Percentiles rank a stretch among this genome's conserved stretches.
phyloP scores from a whole-genome alignment of 768 basidiomycete species.

The Coprinopsis strossmayeri region DNA sequence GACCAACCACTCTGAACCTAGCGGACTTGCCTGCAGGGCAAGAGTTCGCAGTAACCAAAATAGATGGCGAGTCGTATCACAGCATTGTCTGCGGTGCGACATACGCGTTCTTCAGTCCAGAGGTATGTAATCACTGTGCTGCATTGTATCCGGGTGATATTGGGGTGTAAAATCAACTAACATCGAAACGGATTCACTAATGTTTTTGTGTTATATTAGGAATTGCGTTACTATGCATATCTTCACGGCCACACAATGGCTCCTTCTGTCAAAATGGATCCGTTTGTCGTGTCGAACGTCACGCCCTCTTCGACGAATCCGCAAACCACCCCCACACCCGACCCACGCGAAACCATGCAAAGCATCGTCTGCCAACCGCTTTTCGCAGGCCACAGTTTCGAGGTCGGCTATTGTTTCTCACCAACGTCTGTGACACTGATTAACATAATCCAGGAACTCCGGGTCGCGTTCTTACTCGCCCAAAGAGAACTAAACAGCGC shows the following conservation, averaged over 20 bases:
- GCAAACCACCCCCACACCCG: neutral
- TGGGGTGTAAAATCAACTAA: no score
- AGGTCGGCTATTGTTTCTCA: constrained; percentile 7
- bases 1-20: constrained; percentile 5
- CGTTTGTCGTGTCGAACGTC: constrained; percentile 6
- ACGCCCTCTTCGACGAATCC: neutral
- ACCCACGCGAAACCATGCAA: constrained; percentile 8
- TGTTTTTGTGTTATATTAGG: constrained; percentile 1
- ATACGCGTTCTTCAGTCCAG: constrained; percentile 13
- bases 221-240: constrained; percentile 13
- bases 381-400: constrained; percentile 14
- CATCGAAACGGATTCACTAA: neutral
- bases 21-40: constrained; percentile 10
- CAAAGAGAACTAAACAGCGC: constrained; percentile 13
- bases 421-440: neutral
- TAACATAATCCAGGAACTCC: constrained; percentile 11
- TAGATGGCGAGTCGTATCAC: constrained; percentile 11
- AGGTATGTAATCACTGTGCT: constrained; percentile 7
- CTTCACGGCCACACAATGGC: constrained; percentile 6
- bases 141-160: no score
- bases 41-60: constrained; percentile 10
- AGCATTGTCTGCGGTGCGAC: constrained; percentile 8
- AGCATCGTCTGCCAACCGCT: constrained; percentile 8
- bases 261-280: constrained; percentile 7
- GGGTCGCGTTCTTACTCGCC: constrained; percentile 12